Percentiles rank a stretch among this genome's conserved stretches.
Evolutionary conservation across 1,139 yeast species (phyloP).

Genomic region (Candida sp.): DNA sequence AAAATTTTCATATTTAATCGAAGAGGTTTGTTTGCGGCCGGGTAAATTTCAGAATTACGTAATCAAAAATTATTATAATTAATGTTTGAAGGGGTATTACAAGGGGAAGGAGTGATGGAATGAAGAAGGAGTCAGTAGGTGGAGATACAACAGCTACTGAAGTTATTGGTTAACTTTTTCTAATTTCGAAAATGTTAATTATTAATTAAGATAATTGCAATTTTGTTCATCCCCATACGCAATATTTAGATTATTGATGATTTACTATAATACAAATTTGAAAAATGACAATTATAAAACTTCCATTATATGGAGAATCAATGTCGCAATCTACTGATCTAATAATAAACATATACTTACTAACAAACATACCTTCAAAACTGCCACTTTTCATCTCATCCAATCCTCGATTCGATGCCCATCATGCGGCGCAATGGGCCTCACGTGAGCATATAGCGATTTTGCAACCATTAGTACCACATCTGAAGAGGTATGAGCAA

Average conservation of each 20-base stretch:
- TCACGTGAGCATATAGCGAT: constrained; percentile 1
- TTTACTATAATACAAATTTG: neutral
- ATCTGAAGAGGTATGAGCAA: too few relatives aligned
- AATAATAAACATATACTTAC: constrained; percentile 1
- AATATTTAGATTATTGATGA: neutral
- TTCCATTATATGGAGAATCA: neutral
- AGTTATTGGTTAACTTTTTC: too few relatives aligned
- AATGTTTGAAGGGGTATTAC: too few relatives aligned
- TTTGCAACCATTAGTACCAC: neutral
- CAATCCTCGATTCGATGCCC: constrained; percentile 2
- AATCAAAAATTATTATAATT: too few relatives aligned
- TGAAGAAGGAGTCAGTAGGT: too few relatives aligned
- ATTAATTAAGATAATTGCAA: too few relatives aligned
- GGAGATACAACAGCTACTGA: too few relatives aligned
- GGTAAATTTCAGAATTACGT: too few relatives aligned
- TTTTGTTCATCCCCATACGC: neutral
- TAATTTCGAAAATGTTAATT: neutral
- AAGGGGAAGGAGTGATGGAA: too few relatives aligned
- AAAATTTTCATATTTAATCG: constrained; percentile 1
- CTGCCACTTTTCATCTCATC: neutral
- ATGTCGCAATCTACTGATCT: neutral
- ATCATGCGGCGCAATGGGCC: constrained; percentile 2
- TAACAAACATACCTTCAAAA: neutral
- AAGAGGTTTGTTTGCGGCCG: too few relatives aligned
- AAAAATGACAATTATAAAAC: too few relatives aligned